A percentile compares a stretch with the other conserved stretches of the same genome.
phyloP scores from a whole-genome alignment of 352 stramenopile genomes.

The Blastocystis hominis region DNA sequence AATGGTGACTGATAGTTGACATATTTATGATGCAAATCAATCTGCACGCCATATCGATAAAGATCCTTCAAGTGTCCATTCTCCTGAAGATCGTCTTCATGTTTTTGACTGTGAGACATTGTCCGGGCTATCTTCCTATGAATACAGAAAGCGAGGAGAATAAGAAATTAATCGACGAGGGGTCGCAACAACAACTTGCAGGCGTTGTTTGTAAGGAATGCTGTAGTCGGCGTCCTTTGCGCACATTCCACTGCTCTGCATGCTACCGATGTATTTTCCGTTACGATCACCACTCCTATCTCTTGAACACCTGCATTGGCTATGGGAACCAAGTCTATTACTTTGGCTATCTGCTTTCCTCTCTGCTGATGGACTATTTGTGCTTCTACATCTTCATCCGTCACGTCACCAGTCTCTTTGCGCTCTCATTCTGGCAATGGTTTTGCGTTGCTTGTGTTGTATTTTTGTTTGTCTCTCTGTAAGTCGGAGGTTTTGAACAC shows the following conservation, averaged over 20 bases:
- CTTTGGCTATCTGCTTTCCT: slow-evolving; percentile 39
- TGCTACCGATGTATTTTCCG: slow-evolving; percentile 37
- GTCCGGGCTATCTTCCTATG: slow-evolving; percentile 1
- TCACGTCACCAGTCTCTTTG: background rate
- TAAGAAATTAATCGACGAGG: slow-evolving; percentile 15
- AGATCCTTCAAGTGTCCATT: background rate
- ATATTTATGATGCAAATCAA: background rate
- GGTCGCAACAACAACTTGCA: background rate
- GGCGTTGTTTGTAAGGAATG: slow-evolving; percentile 14
- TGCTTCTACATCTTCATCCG: background rate
- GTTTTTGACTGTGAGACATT: background rate
- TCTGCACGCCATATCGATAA: background rate
- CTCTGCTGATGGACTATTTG: slow-evolving; percentile 5
- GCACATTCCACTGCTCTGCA: slow-evolving; percentile 22
- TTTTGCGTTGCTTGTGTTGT: background rate
- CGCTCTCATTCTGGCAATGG: background rate
- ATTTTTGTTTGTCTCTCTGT: background rate
- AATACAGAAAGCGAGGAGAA: slow-evolving; percentile 38
- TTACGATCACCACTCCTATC: slow-evolving; percentile 34
- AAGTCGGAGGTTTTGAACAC: background rate
- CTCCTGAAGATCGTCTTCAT: slow-evolving; percentile 19
- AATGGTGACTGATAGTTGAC: background rate
- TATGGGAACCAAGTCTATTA: slow-evolving; percentile 47
- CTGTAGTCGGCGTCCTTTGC: slow-evolving; percentile 18
- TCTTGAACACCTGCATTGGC: slow-evolving; percentile 39